phyloP scores from a whole-genome alignment of 495 filamentous ascomycete genomes.

The Ascobolus immersus region DNA sequence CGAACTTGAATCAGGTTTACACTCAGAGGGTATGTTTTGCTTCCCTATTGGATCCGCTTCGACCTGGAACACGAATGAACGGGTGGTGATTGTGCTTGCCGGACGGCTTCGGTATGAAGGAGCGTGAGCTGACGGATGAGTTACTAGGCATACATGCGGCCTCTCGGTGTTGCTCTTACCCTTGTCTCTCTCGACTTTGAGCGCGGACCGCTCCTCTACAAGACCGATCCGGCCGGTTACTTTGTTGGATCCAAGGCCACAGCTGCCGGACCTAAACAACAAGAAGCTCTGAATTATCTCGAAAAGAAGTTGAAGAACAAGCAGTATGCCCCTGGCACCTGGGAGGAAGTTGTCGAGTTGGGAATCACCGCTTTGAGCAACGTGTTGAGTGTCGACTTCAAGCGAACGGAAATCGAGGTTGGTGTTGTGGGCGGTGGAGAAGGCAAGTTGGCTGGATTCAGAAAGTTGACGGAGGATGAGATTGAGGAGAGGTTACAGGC shows the following conservation, averaged over 20 bases:
- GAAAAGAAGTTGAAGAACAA: constrained; percentile 99
- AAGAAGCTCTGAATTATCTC: constrained; percentile 88
- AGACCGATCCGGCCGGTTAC: constrained; percentile 94
- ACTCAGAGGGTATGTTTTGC: constrained; percentile 59
- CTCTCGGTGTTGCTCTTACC: constrained; percentile 80
- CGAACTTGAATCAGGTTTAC: constrained; percentile 98
- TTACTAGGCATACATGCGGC: constrained; percentile 81
- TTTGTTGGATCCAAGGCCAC: constrained; percentile 96
- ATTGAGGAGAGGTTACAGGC: constrained; percentile 95
- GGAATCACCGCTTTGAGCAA: constrained; percentile 84
- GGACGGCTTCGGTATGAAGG: constrained; percentile 4
- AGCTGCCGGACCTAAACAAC: constrained; percentile 85
- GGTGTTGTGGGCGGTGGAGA: constrained; percentile 83
- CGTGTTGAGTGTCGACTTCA: constrained; percentile 94
- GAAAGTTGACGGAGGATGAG: constrained; percentile 82
- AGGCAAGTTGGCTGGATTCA: constrained; percentile 50
- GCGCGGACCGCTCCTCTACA: constrained; percentile 87
- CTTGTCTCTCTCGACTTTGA: constrained; percentile 83
- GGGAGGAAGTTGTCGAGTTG: constrained; percentile 95
- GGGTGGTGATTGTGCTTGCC: constrained; percentile 5
- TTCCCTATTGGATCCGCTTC: neutral
- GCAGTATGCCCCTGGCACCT: constrained; percentile 71
- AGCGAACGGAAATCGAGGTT: constrained; percentile 95
- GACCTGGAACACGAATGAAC: constrained; percentile 3
- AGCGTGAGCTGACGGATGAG: neutral